Percentiles rank a stretch among this genome's conserved stretches.
phyloP scores from a whole-genome alignment of 2,329 filamentous ascomycete genomes.

The Rasamsonia emersonii region DNA sequence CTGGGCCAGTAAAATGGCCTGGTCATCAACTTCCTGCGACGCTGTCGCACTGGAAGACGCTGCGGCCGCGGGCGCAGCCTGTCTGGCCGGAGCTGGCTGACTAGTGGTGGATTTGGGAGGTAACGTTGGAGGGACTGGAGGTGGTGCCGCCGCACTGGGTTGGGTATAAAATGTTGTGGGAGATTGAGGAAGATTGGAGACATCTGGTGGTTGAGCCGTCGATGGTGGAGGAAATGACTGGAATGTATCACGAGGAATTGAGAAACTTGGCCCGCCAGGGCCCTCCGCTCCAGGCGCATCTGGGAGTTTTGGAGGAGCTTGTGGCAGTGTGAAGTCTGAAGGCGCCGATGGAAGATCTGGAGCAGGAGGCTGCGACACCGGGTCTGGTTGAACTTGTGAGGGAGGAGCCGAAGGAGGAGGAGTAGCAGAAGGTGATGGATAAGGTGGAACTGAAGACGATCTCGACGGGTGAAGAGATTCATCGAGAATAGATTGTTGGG shows the following conservation, averaged over 20 bases:
- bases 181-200: conserved; percentile 12
- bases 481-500: conserved; percentile 41
- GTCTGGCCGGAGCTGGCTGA: conserved; percentile 10
- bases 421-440: conserved; percentile 10
- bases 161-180: conserved; percentile 17
- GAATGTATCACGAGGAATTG: conserved; percentile 21
- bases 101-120: conserved; percentile 17
- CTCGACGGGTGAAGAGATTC: conserved; percentile 44
- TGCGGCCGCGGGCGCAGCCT: conserved; percentile 15
- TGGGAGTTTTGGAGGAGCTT: conserved; percentile 20
- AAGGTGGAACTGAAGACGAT: conserved; percentile 31
- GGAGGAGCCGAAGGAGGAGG: conserved; percentile 16
- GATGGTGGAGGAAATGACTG: conserved; percentile 35
- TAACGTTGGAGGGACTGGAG: conserved; percentile 20
- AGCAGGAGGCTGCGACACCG: conserved; percentile 15
- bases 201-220: conserved; percentile 16
- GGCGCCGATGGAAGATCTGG: conserved; percentile 33
- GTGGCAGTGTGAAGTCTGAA: conserved; percentile 23
- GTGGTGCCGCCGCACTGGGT: conserved; percentile 9
- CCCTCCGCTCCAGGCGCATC: conserved; percentile 21
- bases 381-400: conserved; percentile 9
- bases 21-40: conserved; percentile 50
- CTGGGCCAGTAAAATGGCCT: conserved; percentile 69
- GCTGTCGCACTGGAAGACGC: conserved; percentile 14
- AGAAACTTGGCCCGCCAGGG: too few species aligned